These are phyloP conservation scores for Aureobasidium sp. DNA, from an alignment of 2,329 filamentous ascomycete species.

Conservation along the genomic window DNA sequence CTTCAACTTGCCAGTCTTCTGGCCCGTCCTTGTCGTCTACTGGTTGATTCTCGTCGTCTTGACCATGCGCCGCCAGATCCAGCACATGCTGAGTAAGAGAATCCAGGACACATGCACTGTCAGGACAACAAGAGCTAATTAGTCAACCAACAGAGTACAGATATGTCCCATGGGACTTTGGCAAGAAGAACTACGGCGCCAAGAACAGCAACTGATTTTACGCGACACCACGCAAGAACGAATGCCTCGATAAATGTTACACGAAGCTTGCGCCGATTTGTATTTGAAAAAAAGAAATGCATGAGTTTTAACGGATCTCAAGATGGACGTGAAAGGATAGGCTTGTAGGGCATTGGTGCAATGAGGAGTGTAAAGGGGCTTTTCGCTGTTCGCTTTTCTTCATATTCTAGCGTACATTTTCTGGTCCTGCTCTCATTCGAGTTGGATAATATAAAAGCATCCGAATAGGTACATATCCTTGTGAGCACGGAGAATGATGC, in stretches of 20 bases:
- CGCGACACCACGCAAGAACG: not conserved
- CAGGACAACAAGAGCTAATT: not conserved
- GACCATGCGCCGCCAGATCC: conserved; percentile 98
- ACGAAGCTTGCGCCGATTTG: not conserved
- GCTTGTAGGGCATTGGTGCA: not conserved
- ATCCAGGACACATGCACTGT: not conserved
- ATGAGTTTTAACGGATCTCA: not conserved
- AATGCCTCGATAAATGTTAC: not conserved
- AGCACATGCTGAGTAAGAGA: conserved; percentile 99
- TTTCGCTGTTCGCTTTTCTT: not conserved
- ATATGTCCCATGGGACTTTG: conserved; percentile 35
- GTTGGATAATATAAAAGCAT: not conserved
- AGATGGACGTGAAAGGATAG: not conserved
- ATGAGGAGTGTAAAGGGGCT: not conserved
- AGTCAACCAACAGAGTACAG: conserved; percentile 18
- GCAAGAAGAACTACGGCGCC: conserved; percentile 30
- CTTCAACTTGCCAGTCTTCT: conserved; percentile 97
- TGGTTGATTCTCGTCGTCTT: conserved; percentile 95
- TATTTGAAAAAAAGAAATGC: not conserved
- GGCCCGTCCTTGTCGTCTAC: conserved; percentile 96
- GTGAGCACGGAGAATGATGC: too few relatives aligned
- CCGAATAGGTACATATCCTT: not conserved
- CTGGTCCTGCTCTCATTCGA: too few relatives aligned
- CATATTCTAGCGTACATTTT: not conserved
- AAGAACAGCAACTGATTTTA: conserved; percentile 22